Base-by-base conservation (phyloP, 306 rosid species). In the Trifolium fragiferum region DNA sequence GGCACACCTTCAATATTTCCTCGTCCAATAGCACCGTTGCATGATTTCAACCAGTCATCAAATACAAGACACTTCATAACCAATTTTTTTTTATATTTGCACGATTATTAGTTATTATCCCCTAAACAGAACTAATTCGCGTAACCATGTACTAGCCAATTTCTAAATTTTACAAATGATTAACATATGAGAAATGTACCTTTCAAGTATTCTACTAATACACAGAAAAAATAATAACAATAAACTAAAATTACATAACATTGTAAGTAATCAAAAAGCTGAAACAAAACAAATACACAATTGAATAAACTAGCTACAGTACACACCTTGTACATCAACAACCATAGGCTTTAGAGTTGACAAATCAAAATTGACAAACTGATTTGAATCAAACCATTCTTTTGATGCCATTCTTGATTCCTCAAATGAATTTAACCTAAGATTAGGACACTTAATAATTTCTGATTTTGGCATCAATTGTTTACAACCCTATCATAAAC, bases 261-360 rank as follows among this genome's bases (percentile, higher is more conserved):
- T 14, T 16, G 8, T 15, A 47, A 25, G 2, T 14, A 62, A 76
- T 30, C 60, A 53, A 60, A 80, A 4, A 30, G 33, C 33, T 30
- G 33, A 30, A 30, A 4, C 33, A 30, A 64, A 73, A 3, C 32
- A 27, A 64, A 73, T 59, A 80, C 69, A 72, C 33, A 73, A 68
- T 53, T 68, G 43, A 74, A 13, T 30, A 12, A 75, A 59, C 30
- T 50, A 59, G 87, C 21, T 30, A 16, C n/a, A n/a, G n/a, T n/a
- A n/a, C 96, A 78, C 85, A 91, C 98, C 93, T 86, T 86, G 87
- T 38, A 77, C 54, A 40, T 83, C 90, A 53, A 76, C 38, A 68
- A 82, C 61, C 68, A 81, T 18, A 13, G 89, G 90, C 81, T 74
- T 83, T 81, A 73, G 84, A 75, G 76, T 80, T 64, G 80, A 83